A percentile compares a stretch with the other conserved stretches of the same genome.
Evolutionary conservation across 192 early-diverging fungal species (phyloP).

Genomic region (Coemansia sp.): DNA sequence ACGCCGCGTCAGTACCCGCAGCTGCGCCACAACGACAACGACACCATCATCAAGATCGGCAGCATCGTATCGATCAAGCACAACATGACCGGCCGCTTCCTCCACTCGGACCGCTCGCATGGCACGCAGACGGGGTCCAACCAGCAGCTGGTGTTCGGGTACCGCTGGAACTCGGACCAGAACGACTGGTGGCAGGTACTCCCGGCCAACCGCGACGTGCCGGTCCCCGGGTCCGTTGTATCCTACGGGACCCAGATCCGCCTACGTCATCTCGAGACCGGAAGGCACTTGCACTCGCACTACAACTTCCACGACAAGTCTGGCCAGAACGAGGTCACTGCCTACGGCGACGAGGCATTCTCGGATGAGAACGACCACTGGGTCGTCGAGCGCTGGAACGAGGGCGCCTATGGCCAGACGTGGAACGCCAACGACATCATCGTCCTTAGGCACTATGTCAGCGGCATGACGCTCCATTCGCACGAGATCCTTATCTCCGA

Average conservation of each 20-base stretch:
- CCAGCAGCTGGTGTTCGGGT: constrained; percentile 59
- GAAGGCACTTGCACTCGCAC: constrained; percentile 60
- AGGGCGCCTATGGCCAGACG: constrained; percentile 47
- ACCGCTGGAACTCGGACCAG: constrained; percentile 44
- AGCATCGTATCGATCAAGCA: constrained; percentile 60
- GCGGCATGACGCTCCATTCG: constrained; percentile 55
- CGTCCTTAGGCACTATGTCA: constrained; percentile 54
- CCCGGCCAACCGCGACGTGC: constrained; percentile 48
- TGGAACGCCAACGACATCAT: constrained; percentile 54
- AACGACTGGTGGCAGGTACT: constrained; percentile 58
- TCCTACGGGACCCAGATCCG: constrained; percentile 55
- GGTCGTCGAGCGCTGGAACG: constrained; percentile 55
- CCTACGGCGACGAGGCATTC: constrained; percentile 51
- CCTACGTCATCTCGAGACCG: constrained; percentile 54
- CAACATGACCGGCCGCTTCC: constrained; percentile 55
- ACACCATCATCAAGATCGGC: constrained; percentile 48
- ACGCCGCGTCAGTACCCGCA: constrained; percentile 46
- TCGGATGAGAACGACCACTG: constrained; percentile 62
- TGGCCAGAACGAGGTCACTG: constrained; percentile 60
- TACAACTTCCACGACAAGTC: constrained; percentile 44
- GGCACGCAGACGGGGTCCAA: constrained; percentile 54
- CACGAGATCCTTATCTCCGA: constrained; percentile 42
- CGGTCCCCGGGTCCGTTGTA: constrained; percentile 45
- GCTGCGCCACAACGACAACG: constrained; percentile 29
- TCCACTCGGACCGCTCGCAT: constrained; percentile 50